phyloP scores from a whole-genome alignment of 179 eudicot species.

The Beta macrorhiza region DNA sequence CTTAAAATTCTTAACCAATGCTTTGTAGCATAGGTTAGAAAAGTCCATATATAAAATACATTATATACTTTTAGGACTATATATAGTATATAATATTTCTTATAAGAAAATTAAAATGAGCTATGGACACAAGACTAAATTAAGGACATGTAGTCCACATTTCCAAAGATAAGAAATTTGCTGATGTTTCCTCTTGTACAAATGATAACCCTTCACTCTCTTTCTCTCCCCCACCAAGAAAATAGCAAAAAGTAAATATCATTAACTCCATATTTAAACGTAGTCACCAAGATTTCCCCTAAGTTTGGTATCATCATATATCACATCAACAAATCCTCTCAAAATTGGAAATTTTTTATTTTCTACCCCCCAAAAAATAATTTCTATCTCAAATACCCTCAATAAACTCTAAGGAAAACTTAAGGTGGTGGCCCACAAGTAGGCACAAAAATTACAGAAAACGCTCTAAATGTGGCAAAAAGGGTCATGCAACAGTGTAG shows the following conservation, averaged over 20 bases:
- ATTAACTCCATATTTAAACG: conserved; percentile 16
- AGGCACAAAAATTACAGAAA: conserved; percentile 30
- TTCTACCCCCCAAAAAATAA: neutral
- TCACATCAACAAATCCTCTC: conserved; percentile 28
- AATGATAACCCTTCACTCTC: conserved; percentile 21
- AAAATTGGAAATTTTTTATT: neutral
- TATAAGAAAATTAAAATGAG: too few relatives aligned
- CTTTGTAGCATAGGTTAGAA: too few relatives aligned
- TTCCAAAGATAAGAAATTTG: neutral
- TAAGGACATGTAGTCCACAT: neutral
- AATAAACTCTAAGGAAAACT: neutral
- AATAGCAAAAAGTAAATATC: conserved; percentile 2
- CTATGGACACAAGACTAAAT: too few relatives aligned
- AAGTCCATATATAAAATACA: too few relatives aligned
- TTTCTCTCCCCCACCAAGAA: conserved; percentile 12
- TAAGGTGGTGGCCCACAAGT: conserved; percentile 16
- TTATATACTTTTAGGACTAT: too few relatives aligned
- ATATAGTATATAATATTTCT: too few relatives aligned
- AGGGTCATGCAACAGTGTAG: conserved; percentile 38
- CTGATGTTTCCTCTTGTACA: conserved; percentile 4
- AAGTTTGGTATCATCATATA: conserved; percentile 24
- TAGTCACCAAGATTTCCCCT: conserved; percentile 28
- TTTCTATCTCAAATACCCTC: neutral
- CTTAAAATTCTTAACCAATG: too few relatives aligned
- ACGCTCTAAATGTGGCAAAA: conserved; percentile 44